A percentile compares a stretch with the other conserved stretches of the same genome.
Conservation (phyloP, 2,329 filamentous ascomycete species). For the Knoxdaviesia capensis region DNA sequence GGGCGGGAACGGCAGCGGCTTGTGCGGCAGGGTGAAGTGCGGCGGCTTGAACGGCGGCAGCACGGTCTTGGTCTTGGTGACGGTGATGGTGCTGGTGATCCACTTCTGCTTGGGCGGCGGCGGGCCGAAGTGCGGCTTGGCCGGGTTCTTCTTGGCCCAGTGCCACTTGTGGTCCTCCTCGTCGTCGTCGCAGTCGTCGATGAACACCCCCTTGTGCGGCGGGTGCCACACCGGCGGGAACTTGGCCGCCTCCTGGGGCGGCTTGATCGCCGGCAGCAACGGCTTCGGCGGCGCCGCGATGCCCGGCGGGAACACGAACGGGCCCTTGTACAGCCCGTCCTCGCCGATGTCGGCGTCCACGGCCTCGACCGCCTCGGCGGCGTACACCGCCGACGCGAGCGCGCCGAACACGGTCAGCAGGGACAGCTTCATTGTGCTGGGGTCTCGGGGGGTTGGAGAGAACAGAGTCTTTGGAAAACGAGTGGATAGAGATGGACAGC, state of each 20-base stretch:
- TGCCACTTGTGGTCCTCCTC: constrained; percentile 14
- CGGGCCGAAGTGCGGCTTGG: constrained; percentile 8
- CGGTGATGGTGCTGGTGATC: constrained; percentile 21
- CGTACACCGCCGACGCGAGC: constrained; percentile 5
- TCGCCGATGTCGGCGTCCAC: neutral
- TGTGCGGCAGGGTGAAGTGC: too few species aligned
- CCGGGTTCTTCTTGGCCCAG: constrained; percentile 13
- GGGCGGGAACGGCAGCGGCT: too few species aligned
- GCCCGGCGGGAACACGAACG: constrained; percentile 8
- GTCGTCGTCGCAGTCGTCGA: constrained; percentile 15
- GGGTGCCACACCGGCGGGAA: constrained; percentile 16
- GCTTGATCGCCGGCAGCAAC: constrained; percentile 4
- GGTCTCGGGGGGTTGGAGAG: neutral
- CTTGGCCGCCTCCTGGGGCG: constrained; percentile 8
- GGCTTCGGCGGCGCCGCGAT: constrained; percentile 6
- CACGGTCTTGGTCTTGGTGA: constrained; percentile 17
- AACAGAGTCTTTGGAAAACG: neutral
- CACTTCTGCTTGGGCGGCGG: constrained; percentile 12
- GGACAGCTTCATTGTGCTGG: constrained; percentile 5
- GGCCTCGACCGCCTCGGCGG: neutral
- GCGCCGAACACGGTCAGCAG: constrained; percentile 5
- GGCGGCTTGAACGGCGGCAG: too few species aligned
- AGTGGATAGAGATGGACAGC: neutral
- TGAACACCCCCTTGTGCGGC: constrained; percentile 14
- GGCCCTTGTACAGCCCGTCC: constrained; percentile 4